Conservation (phyloP, 805 yeast species). For the Candida palmyrensis region DNA sequence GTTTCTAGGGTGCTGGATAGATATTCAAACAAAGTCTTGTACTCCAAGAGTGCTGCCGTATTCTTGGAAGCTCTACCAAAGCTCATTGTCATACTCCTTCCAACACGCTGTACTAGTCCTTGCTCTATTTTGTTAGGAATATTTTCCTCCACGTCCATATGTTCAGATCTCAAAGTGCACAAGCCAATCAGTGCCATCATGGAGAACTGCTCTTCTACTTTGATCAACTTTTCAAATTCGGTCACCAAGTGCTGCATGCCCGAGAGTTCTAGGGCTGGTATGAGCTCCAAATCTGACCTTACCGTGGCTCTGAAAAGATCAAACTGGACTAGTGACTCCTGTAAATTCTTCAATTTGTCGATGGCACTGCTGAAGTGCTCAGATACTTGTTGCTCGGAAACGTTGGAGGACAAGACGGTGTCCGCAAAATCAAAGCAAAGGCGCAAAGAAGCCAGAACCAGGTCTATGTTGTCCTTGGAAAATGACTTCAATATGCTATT, state of each 20-base stretch:
- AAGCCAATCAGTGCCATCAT: constrained; percentile 5
- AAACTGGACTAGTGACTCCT: constrained; percentile 2
- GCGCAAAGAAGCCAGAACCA: not conserved
- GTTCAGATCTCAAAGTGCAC: constrained; percentile 2
- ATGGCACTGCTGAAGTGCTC: not conserved
- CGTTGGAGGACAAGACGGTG: no score
- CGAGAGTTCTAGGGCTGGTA: not conserved
- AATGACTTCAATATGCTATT: constrained; percentile 1
- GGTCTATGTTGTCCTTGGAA: not conserved
- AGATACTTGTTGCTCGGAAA: no score
- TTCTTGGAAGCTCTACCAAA: not conserved
- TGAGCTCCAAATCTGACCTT: constrained; percentile 1
- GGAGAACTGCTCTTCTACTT: constrained; percentile 2
- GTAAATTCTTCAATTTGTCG: constrained; percentile 2
- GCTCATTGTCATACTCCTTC: no score
- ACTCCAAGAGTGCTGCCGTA: not conserved
- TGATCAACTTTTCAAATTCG: constrained; percentile 2
- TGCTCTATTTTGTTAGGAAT: not conserved
- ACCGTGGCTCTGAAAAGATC: constrained; percentile 1
- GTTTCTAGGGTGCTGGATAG: constrained; percentile 1
- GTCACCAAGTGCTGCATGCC: not conserved
- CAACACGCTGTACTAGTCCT: no score
- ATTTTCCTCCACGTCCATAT: constrained; percentile 1
- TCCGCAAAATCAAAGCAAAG: not conserved
- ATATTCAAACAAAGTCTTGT: not conserved